Conservation (phyloP, 139 green algal genomes). For the Trebouxia sp. region DNA sequence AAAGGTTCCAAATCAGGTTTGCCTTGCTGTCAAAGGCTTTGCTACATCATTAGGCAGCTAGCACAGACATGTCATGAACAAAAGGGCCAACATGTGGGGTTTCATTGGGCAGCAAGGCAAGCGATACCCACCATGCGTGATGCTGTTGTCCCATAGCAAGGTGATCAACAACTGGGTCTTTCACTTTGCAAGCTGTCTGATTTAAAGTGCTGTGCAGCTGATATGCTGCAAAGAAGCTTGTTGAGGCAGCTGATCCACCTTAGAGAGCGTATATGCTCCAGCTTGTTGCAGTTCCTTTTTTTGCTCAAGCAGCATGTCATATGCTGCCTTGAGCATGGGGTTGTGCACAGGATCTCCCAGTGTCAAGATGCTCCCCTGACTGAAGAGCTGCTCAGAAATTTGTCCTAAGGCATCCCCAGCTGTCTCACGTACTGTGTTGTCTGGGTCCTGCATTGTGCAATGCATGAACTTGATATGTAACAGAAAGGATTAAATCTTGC, state of each 20-base stretch:
- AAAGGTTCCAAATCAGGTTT: no score
- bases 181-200: background rate
- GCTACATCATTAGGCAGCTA: background rate
- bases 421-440: constrained; percentile 10
- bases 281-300: constrained; percentile 7
- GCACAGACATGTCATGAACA: background rate
- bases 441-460: background rate
- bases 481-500: no score
- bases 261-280: background rate
- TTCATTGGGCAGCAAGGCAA: background rate
- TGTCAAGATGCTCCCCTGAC: background rate
- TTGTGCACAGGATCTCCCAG: background rate
- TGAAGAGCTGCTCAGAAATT: background rate
- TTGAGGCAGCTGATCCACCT: background rate
- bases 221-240: background rate
- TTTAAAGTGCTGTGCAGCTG: background rate
- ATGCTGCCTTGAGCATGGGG: constrained; percentile 3
- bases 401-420: constrained; percentile 9
- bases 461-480: no score
- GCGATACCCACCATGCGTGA: background rate
- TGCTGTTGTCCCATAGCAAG: background rate
- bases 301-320: constrained; percentile 9
- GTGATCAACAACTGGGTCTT: background rate
- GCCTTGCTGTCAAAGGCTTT: no score
- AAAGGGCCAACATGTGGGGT: background rate